Evolutionary conservation across 2,329 filamentous ascomycete genomes (phyloP), one percentile per base, ranked within the genome.

Genomic region (Ophiostoma sp.): DNA sequence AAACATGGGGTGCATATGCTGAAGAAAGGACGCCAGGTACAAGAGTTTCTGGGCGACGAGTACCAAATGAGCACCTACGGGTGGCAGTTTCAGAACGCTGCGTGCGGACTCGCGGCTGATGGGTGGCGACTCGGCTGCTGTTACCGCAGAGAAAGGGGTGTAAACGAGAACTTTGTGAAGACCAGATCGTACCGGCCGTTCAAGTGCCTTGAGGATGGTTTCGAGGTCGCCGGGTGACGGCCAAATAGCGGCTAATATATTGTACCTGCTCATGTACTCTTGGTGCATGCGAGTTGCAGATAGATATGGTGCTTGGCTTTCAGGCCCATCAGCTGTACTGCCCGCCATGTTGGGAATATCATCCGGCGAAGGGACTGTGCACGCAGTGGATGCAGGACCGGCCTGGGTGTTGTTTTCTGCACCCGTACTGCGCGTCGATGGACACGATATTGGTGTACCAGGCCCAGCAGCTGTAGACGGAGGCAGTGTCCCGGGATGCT

Each of bases 21-120:
- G 79, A 27, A 81, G 72, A 31, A 76, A 77, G n/a, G 71, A 75
- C 4, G 74, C 79, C 10, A 80, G 71, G 17, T 76, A 69, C 15
- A 81, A 72, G 17, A 81, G 76, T 60, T 75, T 76, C 52, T 76
- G 75, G 5, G 79, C 79, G 23, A 81, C 73, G 2, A 78, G 71
- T 6, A 79, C 76, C 2, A 79, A 79, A 71, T 81, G 72, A 2
- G 69, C 13, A 4, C 71, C 71, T 0, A 20, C 10, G 1, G 71
- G 71, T 1, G 71, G 71, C 4, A 72, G 31, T 13, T 69, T 33
- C 3, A 72, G 39, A 8, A 71, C 8, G 7, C 31, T 17, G n/a
- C 52, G 15, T 17, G 52, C 69, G 0, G 36, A 10, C 17, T 65
- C 60, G 11, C 41, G 52, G 41, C 17, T 35, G 8, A 69, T 54